Evolutionary conservation across 306 rosid genomes (phyloP).

Genomic region (Senna siamea): DNA sequence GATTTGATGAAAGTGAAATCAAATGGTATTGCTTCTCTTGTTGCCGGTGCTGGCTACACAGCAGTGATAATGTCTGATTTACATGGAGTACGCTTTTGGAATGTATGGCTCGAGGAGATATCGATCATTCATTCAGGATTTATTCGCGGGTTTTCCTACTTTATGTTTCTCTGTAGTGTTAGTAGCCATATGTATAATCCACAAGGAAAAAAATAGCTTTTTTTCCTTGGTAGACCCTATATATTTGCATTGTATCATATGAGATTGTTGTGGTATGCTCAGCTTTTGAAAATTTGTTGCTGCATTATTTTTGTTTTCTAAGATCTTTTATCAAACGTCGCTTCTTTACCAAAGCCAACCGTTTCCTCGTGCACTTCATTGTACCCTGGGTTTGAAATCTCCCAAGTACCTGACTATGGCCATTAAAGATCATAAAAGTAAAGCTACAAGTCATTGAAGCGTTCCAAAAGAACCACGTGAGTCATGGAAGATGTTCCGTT

Average conservation of each 20-base stretch:
- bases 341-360: neutral
- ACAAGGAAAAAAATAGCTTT: neutral
- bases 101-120: constrained; percentile 2
- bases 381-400: neutral
- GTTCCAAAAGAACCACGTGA: neutral
- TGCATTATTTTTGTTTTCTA: neutral
- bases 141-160: neutral
- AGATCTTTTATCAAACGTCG: neutral
- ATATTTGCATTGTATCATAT: constrained; percentile 15
- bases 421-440: neutral
- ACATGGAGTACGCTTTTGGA: no score
- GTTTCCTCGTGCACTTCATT: neutral
- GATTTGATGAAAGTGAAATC: neutral
- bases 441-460: neutral
- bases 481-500: neutral
- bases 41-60: neutral
- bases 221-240: neutral
- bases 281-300: neutral
- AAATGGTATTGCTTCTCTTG: neutral
- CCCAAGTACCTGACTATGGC: neutral
- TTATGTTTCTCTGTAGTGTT: neutral
- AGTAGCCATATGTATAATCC: constrained; percentile 1
- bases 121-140: constrained; percentile 7
- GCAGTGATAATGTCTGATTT: neutral
- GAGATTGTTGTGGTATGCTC: constrained; percentile 2